Evolutionary conservation across 257 asterid genomes (phyloP), one percentile per base, ranked within the genome.

Genomic region (Vinca minor): DNA sequence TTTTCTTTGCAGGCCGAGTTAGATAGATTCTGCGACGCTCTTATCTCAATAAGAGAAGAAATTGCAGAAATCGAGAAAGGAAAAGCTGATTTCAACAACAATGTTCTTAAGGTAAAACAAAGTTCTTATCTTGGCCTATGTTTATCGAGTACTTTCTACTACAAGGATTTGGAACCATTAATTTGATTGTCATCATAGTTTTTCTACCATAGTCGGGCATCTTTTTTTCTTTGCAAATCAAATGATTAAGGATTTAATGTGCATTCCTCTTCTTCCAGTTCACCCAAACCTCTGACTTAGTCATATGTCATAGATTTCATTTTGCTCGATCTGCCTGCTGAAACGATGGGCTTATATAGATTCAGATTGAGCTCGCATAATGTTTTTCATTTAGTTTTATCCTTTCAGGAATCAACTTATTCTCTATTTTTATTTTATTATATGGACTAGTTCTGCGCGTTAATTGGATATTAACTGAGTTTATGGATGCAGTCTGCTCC

Each of bases 11-110:
- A 88, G 98, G 98, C 95, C 0, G 98, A 91, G 87, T 71, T 91
- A 50, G 96, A 91, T 83, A 85, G 95, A 86, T 88, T 81, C 74
- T 91, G 98, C 61, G 95, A 88, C 63, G 77, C 98, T 61, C 96
- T 91, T 32, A 85, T 91, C 83, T 88, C 95, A 35, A 91, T 91
- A 29, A 81, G 96, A 67, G 96, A 86, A 86, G 98, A 91, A 78
- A 91, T 91, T 60, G 67, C 89, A 20, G 68, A 78, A 79, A 89
- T 91, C 32, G 98, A 91, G 84, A 85, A 83, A 71, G 98, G 98
- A 65, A 77, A 85, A 49, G 94, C 91, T 15, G 96, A 91, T 76
- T 13, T 74, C 52, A 70, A 83, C 74, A 83, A 82, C 87, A 91
- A 91, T 64, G 96, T 91, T 78, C 96, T 91, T 78, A 91, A 91